These are phyloP conservation scores for Penicillium ochrochloron DNA, from an alignment of 495 filamentous ascomycete genomes.

Conservation along the genomic window DNA sequence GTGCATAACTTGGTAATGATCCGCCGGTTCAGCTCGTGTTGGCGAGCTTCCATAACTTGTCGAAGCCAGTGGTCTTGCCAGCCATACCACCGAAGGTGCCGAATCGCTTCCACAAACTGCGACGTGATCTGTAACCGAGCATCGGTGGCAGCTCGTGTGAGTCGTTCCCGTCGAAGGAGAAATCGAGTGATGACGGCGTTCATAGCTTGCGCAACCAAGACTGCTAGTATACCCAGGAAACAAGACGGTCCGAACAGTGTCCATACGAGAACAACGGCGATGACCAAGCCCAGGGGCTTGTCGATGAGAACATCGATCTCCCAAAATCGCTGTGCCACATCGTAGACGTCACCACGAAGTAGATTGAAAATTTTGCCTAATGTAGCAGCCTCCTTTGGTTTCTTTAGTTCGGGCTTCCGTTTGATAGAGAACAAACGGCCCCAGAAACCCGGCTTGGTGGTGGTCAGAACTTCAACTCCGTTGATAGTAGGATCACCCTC, in stretches of 20 bases:
- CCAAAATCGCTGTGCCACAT: conserved; percentile 83
- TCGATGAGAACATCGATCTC: conserved; percentile 71
- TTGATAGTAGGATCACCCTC: conserved; percentile 8
- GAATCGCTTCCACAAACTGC: conserved; percentile 81
- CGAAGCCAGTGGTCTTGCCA: conserved; percentile 83
- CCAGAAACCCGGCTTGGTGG: conserved; percentile 22
- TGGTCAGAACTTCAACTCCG: conserved; percentile 4
- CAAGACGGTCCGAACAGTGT: conserved; percentile 78
- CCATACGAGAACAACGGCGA: conserved; percentile 74
- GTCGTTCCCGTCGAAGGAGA: conserved; percentile 65
- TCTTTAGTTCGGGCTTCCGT: conserved; percentile 25
- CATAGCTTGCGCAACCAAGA: conserved; percentile 65
- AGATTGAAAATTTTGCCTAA: conserved; percentile 86
- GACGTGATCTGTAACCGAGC: conserved; percentile 71
- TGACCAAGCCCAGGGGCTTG: conserved; percentile 67
- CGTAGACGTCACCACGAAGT: conserved; percentile 79
- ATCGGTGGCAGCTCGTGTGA: conserved; percentile 70
- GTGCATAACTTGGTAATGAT: conserved; percentile 66
- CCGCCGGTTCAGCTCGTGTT: conserved; percentile 66
- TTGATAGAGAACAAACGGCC: conserved; percentile 12
- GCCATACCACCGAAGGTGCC: conserved; percentile 85
- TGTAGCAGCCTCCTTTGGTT: conserved; percentile 63
- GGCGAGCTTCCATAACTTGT: conserved; percentile 70
- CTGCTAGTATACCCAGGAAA: conserved; percentile 67
- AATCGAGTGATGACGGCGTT: conserved; percentile 66